These are phyloP conservation scores for Stentor roeselii DNA, from an alignment of 73 alveolate species.

Conservation along the genomic window DNA sequence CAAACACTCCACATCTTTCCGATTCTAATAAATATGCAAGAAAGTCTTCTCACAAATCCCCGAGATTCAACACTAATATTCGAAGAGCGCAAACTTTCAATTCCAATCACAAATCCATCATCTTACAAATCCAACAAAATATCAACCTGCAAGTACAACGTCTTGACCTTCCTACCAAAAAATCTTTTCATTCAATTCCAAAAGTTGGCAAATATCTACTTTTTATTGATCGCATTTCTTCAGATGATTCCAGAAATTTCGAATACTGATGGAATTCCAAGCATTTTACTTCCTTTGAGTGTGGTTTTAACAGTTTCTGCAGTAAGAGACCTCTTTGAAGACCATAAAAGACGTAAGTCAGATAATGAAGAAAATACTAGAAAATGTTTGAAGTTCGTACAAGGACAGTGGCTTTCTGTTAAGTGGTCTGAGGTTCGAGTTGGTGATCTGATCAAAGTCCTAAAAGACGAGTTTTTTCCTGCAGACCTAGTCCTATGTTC, in stretches of 20 bases:
- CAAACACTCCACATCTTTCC: too few species aligned
- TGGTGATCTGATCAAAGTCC: conserved; percentile 38
- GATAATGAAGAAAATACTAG: conserved; percentile 38
- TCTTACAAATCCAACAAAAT: too few species aligned
- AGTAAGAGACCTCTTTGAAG: conserved; percentile 42
- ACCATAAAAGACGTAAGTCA: conserved; percentile 35
- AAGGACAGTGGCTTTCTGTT: conserved; percentile 25
- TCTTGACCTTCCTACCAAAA: conserved; percentile 75
- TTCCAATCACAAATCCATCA: too few species aligned
- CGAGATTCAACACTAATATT: too few species aligned
- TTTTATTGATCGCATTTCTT: conserved; percentile 57
- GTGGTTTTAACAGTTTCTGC: conserved; percentile 45
- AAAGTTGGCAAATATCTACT: conserved; percentile 71
- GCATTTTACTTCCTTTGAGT: conserved; percentile 37
- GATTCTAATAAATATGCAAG: too few species aligned
- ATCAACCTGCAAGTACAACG: conserved; percentile 74
- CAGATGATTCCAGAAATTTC: conserved; percentile 32
- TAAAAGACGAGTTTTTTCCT: conserved; percentile 40
- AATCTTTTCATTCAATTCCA: conserved; percentile 65
- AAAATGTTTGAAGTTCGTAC: too few species aligned
- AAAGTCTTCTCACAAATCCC: too few species aligned
- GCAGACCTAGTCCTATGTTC: conserved; percentile 36
- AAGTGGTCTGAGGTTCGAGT: conserved; percentile 31
- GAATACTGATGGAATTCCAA: conserved; percentile 42
- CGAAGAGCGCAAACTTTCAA: too few species aligned